Base-by-base conservation (phyloP, 140 eudicot genomes). In the Anethum foeniculum region DNA sequence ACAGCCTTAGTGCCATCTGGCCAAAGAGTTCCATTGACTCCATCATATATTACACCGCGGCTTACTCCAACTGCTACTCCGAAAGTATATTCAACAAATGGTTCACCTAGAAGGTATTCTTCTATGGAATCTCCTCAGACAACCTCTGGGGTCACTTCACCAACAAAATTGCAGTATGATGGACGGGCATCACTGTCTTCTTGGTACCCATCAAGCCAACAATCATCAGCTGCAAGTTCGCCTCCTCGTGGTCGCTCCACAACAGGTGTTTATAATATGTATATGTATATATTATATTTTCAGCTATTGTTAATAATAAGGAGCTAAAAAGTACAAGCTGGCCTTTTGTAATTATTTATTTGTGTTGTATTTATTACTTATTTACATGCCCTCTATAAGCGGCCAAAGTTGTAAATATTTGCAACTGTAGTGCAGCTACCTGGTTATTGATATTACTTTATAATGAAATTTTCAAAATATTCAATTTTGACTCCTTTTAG, bases 151-250 rank as follows among this genome's bases (percentile, higher is more conserved):
- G 77, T 88, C 21, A 88, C 90, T 56, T 90, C 99, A 74, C 99
- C 99, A 38, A 82, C 87, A 52, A 88, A 47, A 71, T 39, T 67
- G 15, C 88, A 84, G 76, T 88, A 89, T 54, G 97, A 90, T 78
- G 88, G 96, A 48, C 92, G 96, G 51, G 83, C 67, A 30, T 83
- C 97, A 51, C 80, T 89, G 81, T 90, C 99, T 48, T 89, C 99
- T 75, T 95, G 96, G 96, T 92, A 90, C 76, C 85, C 97, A 32
- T 92, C 99, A 75, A 95, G 99, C 85, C 99, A 92, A 83, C 97
- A 93, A 86, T 92, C 99, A 75, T 95, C 99, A 32, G 99, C 97
- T 79, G 97, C 92, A 65, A 95, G 83, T 88, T 95, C 99, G 65
- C 99, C 99, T 83, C 95, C 96, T 80, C 92, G 89, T 71, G 96